Percentiles rank a stretch among this genome's conserved stretches.
These are phyloP conservation scores for Pseudogymnoascus sp. DNA, from an alignment of 2,329 filamentous ascomycete genomes.

Conservation along the genomic window DNA sequence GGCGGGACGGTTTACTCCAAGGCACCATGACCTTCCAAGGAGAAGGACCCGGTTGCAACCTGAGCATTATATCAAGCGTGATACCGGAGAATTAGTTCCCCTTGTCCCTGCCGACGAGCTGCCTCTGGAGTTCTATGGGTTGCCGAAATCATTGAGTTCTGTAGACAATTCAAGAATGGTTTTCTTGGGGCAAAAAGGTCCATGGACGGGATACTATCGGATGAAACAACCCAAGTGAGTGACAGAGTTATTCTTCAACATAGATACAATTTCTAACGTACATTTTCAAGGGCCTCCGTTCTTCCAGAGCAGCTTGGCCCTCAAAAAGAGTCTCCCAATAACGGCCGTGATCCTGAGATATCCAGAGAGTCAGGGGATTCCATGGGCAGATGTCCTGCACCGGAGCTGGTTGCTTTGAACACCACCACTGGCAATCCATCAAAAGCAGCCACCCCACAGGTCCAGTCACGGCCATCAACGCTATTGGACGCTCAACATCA, in stretches of 20 bases:
- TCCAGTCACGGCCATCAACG: too few relatives aligned
- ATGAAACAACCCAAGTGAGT: conserved; percentile 9
- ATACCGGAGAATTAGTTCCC: conserved; percentile 37
- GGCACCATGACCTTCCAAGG: background rate
- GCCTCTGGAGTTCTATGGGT: conserved; percentile 32
- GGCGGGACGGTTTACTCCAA: background rate
- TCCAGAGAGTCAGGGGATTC: background rate
- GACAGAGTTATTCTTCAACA: background rate
- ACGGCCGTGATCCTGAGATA: background rate
- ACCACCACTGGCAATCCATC: background rate
- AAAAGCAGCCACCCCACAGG: background rate
- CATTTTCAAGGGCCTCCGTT: background rate
- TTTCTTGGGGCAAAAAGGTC: conserved; percentile 26
- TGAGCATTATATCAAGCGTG: conserved; percentile 38
- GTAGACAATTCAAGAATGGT: conserved; percentile 27
- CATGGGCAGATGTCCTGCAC: background rate
- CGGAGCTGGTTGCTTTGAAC: background rate
- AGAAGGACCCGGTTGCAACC: background rate
- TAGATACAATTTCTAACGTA: background rate
- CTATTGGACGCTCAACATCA: background rate
- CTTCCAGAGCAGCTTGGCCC: background rate
- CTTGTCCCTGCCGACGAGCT: conserved; percentile 47
- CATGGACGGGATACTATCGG: conserved; percentile 27
- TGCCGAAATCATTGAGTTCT: conserved; percentile 34
- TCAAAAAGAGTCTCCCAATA: background rate